A percentile compares a stretch with the other conserved stretches of the same genome.
These are phyloP conservation scores for Chlorella sp. DNA, from an alignment of 139 green algal genomes.

Conservation along the genomic window DNA sequence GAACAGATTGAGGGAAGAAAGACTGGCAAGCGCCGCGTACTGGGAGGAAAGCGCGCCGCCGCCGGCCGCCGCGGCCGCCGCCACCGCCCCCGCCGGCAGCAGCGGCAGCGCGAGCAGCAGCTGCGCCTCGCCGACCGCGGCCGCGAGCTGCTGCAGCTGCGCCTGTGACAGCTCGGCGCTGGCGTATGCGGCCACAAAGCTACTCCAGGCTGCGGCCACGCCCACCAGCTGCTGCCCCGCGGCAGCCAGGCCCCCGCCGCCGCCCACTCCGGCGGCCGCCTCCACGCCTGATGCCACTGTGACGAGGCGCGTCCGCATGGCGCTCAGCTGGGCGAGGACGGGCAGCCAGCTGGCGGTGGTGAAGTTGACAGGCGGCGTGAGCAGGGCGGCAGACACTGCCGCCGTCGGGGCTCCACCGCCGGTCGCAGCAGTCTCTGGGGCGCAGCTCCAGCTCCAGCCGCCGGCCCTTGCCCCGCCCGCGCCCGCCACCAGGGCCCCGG, in stretches of 20 bases:
- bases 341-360: background rate
- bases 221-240: background rate
- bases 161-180: background rate
- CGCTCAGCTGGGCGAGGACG: background rate
- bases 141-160: background rate
- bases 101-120: background rate
- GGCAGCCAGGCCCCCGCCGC: background rate
- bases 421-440: background rate
- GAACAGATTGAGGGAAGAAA: background rate
- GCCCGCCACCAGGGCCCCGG: background rate
- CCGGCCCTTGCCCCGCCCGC: too few species aligned
- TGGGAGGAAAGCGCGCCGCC: background rate
- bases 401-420: too few species aligned
- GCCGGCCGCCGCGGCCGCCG: too few species aligned
- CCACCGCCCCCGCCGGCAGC: background rate
- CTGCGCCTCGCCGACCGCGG: background rate
- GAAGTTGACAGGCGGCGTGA: background rate
- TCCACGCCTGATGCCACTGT: too few species aligned
- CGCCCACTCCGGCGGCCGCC: background rate
- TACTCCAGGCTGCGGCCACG: background rate
- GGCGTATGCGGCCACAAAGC: background rate
- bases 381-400: background rate
- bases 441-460: background rate
- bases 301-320: background rate
- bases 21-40: background rate